Base-by-base conservation (phyloP, 495 filamentous ascomycete genomes). In the Penicillium cataractarum region DNA sequence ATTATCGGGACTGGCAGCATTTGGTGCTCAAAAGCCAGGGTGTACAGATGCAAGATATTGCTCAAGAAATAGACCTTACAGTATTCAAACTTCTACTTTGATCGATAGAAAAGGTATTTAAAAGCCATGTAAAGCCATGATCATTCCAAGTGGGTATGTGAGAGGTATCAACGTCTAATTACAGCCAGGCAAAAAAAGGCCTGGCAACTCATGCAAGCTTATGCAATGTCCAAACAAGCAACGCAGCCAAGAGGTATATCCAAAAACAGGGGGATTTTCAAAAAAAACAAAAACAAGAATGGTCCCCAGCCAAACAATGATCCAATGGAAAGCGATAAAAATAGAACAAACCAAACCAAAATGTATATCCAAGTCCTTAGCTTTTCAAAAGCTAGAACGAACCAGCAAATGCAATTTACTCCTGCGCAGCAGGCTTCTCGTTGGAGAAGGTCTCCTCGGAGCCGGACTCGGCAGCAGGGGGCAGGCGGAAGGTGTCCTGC, bases 401-500 rank as follows among this genome's bases (percentile, higher is more conserved):
- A 42, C 39, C 39, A 21, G 7, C 19, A 56, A 26, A 46, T 27
- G 57, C 57, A 50, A 50, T 22, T 29, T 27, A 31, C 24, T 22
- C n/a, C 33, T 42, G 19, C n/a, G 31, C 24, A 6, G 58, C 6
- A 13, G 50, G 9, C 49, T 60, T 60, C 27, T 65, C 63, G 7
- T 68, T 61, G 6, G 61, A 60, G 15, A 50, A 54, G 17, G 49
- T 40, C 26, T 57, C 57, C 21, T 71, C 46, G 4, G 58, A 60
- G 33, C 49, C 73, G 5, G 60, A 64, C 60, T 76, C 70, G 6
- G 79, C 79, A 51, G 79, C 73, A 2, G 79, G 79, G 39, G 79
- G 79, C 13, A 81, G 65, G 8, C 64, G 62, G 59, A 80, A 79
- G 56, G 71, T 71, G 55, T 80, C 78, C 29, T 71, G 64, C 62